Base-by-base conservation (phyloP, 2,329 filamentous ascomycete species). In the Stromatinia cepivora region DNA sequence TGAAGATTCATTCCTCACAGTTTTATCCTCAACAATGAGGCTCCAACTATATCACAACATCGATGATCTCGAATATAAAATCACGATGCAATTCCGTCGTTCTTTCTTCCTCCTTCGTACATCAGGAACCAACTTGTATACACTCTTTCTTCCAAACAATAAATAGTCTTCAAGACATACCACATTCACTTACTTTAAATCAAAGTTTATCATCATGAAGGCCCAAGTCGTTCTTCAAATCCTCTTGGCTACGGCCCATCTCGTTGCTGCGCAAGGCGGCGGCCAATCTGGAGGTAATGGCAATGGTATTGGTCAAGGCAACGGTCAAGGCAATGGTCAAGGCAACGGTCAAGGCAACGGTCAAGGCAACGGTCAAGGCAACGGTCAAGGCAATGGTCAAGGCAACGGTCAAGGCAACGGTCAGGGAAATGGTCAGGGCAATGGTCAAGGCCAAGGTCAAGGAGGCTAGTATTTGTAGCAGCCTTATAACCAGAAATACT, bases 81-180 rank as follows among this genome's bases (percentile, higher is more conserved):
- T 17, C 46, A 64, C n/a, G 46, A 64, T 52, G 61, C 1, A 28
- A 39, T 39, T 42, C 46, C 61, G 0, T 64, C 61, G 36, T 63
- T n/a, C 11, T 4, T 53, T 28, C 15, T 39, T 42, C 25, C 22
- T 4, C 13, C 22, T 25, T 28, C 46, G 31, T 53, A 39, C 46
- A 64, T 22, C 61, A 64, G 61, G 34, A 64, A 39, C 61, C n/a
- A 64, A 64, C 61, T 64, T 64, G 61, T 64, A 64, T 64, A 64
- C 61, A 64, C 61, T 64, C 61, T 64, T 64, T 64, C 46, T 52
- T 52, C 48, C 61, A 64, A 64, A 42, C n/a, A 52, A 64, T 52
- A 64, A 64, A 52, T 53, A 64, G 61, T 64, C 61, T 52, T 64
- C 1, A 28, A 53, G 61, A 52, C 61, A 22, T 28, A 50, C 45